Evolutionary conservation across 139 green algal species (phyloP).

Genomic region (Trebouxia sp.): DNA sequence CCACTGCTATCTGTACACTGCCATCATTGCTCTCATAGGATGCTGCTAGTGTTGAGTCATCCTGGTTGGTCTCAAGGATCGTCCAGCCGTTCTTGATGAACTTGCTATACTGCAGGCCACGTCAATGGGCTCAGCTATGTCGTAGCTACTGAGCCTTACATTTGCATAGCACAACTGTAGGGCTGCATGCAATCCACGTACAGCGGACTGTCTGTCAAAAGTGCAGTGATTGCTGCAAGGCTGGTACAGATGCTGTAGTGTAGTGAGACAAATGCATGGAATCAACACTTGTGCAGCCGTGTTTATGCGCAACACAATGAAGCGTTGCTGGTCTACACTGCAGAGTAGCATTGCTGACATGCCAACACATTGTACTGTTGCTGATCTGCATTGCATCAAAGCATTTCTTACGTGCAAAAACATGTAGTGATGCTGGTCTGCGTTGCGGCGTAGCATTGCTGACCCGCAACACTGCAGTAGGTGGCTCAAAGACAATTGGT

Average conservation of each 20-base stretch:
- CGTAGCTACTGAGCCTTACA: too few relatives aligned
- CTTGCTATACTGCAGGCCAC: conserved; percentile 30
- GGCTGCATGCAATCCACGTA: too few relatives aligned
- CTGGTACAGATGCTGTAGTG: background rate
- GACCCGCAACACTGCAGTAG: too few relatives aligned
- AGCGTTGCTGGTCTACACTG: background rate
- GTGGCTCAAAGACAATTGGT: background rate
- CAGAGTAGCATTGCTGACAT: background rate
- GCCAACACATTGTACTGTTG: background rate
- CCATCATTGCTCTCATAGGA: background rate
- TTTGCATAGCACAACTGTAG: too few relatives aligned
- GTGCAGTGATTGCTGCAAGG: background rate
- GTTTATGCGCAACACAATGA: background rate
- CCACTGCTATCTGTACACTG: background rate
- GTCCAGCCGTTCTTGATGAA: conserved; percentile 25
- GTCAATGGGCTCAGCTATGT: too few relatives aligned
- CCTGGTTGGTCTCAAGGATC: background rate
- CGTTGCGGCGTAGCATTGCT: too few relatives aligned
- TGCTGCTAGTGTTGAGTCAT: conserved; percentile 4
- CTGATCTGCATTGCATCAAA: background rate
- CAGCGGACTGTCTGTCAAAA: background rate
- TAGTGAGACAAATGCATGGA: background rate
- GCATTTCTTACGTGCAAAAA: background rate
- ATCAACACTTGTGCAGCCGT: background rate
- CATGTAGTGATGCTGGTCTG: too few relatives aligned